Evolutionary conservation across 257 asterid species (phyloP).

Genomic region (Datura wrightii): DNA sequence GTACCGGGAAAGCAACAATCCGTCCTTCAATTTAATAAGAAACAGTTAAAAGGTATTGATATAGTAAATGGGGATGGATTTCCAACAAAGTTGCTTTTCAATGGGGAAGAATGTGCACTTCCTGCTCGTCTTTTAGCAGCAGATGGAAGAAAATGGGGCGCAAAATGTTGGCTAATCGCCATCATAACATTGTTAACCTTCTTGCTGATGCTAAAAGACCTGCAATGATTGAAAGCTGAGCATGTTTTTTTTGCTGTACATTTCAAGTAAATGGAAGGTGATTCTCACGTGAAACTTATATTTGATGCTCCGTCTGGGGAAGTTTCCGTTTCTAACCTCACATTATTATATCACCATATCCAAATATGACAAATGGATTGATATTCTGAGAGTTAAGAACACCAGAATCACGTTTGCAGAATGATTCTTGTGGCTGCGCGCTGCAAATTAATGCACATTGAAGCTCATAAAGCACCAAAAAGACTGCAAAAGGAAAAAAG

Average conservation of each 20-base stretch:
- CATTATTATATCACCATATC: background rate
- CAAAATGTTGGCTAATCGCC: background rate
- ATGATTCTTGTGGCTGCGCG: background rate
- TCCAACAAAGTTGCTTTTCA: slow-evolving; percentile 74
- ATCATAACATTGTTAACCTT: slow-evolving; percentile 19
- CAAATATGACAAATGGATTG: background rate
- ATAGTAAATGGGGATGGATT: slow-evolving; percentile 76
- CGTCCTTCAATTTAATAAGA: slow-evolving; percentile 73
- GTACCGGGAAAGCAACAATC: slow-evolving; percentile 95
- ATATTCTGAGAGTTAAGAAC: background rate
- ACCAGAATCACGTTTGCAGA: background rate
- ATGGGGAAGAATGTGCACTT: slow-evolving; percentile 90
- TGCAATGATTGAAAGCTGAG: background rate
- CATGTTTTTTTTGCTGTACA: slow-evolving; percentile 15
- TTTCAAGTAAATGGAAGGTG: background rate
- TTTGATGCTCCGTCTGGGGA: background rate
- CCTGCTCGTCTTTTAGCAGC: slow-evolving; percentile 47
- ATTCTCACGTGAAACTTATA: background rate
- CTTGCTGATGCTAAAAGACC: slow-evolving; percentile 5
- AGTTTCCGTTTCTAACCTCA: slow-evolving; percentile 18
- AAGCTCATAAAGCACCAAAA: background rate
- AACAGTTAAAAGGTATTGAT: slow-evolving; percentile 41
- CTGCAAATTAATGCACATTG: background rate
- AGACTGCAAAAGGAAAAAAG: background rate
- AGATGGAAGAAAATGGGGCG: slow-evolving; percentile 6